Evolutionary conservation across 2,329 filamentous ascomycete species (phyloP), one percentile per base, ranked within the genome.

Genomic region (Penicillium expansum): DNA sequence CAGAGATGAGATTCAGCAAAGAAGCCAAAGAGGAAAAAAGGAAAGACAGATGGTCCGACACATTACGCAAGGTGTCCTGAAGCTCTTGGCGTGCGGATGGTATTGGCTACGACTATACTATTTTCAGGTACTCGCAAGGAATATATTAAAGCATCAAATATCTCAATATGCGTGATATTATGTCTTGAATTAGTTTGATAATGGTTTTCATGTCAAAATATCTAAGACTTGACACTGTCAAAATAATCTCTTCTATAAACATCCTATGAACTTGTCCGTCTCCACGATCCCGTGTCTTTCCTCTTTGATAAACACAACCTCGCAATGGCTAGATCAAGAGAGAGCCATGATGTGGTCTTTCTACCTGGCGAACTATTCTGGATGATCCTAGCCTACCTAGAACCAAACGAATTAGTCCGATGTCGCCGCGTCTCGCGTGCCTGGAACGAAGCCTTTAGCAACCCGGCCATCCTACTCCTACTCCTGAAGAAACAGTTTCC

Each of bases 331-430:
- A 50, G 7, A 14, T 14, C 44, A 44, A 43, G 52, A 20, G 16
- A 44, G 20, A 37, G 55, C 38, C 33, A 51, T 55, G 67, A 67
- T 50, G 52, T 74, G 41, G 61, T 65, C 9, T 64, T 65, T 49
- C 74, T 87, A 38, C 84, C 84, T n/a, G 77, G 79, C 62, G 83
- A 85, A 51, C 67, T 87, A 45, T 86, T 87, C 62, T 74, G 84
- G 57, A 75, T 84, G 48, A 72, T 87, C 52, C 57, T 82, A 35
- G 72, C 65, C 2, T 68, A 80, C 61, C 74, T 88, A 16, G 69
- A 79, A 0, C 77, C 83, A 2, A 70, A 65, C 18, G 83, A 86
- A 59, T 71, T 79, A 51, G 66, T 86, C 16, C 71, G 76, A 47
- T 82, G 78, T 65, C 83, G 82, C 49, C 76, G 76, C 22, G 80